Base-by-base conservation (phyloP, 1,284 basidiomycete species). In the Rhodotorula sp. region DNA sequence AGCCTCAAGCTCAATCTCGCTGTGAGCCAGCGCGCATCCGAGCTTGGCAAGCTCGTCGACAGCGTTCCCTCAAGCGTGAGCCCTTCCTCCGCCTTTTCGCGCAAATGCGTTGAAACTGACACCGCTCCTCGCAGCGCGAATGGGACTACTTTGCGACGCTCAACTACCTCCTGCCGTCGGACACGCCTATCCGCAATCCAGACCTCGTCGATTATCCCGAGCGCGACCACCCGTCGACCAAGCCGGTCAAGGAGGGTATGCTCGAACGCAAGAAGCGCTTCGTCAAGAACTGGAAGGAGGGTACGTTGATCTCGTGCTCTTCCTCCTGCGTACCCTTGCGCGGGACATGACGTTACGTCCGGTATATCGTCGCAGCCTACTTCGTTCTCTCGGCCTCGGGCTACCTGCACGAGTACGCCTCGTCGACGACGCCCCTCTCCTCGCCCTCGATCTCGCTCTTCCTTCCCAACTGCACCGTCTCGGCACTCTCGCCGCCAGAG, bases 251-350 rank as follows among this genome's bases (percentile, higher is more conserved):
- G 45, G 64, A 72, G 23, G 75, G 75, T n/a, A 19, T 67, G 8
- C 55, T 76, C n/a, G 75, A 74, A 48, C 62, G 75, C 9, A 66
- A 72, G 61, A 72, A 68, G 54, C 53, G 73, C 19, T 66, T 74
- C 62, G 14, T 67, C 21, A 61, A 64, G 59, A 69, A 25, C 7
- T 76, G 73, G 73, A 70, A 71, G 52, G 52, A 71, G 8, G 66
- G 67, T 57, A 8, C 41, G 55, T 17, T 16, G 7, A 2, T 34
- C 53, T 52, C 42, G 14, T 48, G 17, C 34, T 12, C 4, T 19
- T n/a, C 42, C 17, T 34, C 34, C 34, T 5, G 34, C 34, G 34
- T 34, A 34, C 34, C 34, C 5, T 5, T 2, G 34, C 34, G 34
- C 34, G 34, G 5, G 34, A 5, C 5, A 5, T 34, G 34, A 34